Evolutionary conservation across 2,329 filamentous ascomycete genomes (phyloP).

Genomic region (Stagonosporopsis tanaceti): DNA sequence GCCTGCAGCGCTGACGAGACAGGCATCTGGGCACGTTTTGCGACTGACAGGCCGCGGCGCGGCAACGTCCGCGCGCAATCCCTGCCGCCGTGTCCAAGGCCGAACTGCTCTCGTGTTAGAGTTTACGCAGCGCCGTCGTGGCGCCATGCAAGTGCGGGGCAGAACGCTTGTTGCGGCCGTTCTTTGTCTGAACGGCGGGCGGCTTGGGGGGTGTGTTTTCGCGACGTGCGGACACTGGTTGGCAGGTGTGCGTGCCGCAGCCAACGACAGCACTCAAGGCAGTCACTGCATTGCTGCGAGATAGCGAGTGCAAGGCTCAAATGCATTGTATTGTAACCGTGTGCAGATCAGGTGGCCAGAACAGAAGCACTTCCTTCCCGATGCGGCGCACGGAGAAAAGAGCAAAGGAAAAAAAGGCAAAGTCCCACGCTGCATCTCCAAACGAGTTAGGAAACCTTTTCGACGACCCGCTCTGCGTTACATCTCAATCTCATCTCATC

Average conservation of each 20-base stretch:
- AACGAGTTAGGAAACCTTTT: constrained; percentile 2
- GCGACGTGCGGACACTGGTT: neutral
- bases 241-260: neutral
- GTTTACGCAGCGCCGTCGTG: constrained; percentile 11
- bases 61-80: constrained; percentile 14
- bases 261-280: neutral
- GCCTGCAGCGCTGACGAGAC: neutral
- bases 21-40: neutral
- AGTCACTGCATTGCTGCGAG: neutral
- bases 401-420: constrained; percentile 14
- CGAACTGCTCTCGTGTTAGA: constrained; percentile 8
- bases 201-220: neutral
- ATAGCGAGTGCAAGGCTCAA: neutral
- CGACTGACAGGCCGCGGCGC: constrained; percentile 11
- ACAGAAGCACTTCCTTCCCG: neutral
- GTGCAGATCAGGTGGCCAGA: constrained; percentile 1
- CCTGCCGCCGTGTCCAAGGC: constrained; percentile 8
- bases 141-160: constrained; percentile 8
- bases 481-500: neutral
- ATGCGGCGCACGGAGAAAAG: neutral
- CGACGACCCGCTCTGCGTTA: constrained; percentile 3
- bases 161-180: constrained; percentile 8
- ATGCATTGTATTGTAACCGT: too few relatives aligned
- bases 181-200: neutral
- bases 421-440: neutral